A percentile compares a stretch with the other conserved stretches of the same genome.
These are phyloP conservation scores for Wallacemonas sp. DNA, from an alignment of 208 protist species.

Conservation along the genomic window DNA sequence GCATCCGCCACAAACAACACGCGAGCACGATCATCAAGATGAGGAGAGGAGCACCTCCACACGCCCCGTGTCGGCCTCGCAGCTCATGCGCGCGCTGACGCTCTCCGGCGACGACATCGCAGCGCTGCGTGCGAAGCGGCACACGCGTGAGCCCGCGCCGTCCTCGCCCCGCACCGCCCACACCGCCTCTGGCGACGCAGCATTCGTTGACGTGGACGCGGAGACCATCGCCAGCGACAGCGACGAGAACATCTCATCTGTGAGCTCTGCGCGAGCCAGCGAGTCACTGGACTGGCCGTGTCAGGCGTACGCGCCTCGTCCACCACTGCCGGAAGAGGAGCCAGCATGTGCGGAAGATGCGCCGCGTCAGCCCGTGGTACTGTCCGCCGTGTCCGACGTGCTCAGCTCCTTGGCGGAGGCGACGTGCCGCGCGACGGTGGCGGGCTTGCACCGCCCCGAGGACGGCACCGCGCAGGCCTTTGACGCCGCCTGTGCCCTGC, in stretches of 20 bases:
- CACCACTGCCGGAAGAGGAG: too few relatives aligned
- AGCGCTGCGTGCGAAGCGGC: constrained; percentile 12
- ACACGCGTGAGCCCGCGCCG: not conserved
- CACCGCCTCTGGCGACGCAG: not conserved
- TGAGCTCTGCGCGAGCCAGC: too few relatives aligned
- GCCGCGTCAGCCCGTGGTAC: too few relatives aligned
- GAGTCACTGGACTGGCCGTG: too few relatives aligned
- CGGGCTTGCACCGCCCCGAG: constrained; percentile 1
- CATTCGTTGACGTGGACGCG: constrained; percentile 6
- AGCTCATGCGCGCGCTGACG: constrained; percentile 10
- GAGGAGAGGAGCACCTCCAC: not conserved
- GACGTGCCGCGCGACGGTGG: not conserved
- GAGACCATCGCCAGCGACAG: too few relatives aligned
- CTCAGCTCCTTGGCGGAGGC: not conserved
- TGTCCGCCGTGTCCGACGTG: constrained; percentile 9
- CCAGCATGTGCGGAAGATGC: not conserved
- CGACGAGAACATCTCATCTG: too few relatives aligned
- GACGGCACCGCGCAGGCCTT: too few relatives aligned
- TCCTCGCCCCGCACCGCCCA: too few relatives aligned
- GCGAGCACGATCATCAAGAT: not conserved
- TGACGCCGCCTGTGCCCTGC: not conserved
- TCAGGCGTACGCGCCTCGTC: too few relatives aligned
- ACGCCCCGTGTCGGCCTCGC: constrained; percentile 3
- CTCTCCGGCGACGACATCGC: constrained; percentile 10
- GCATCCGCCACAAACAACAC: not conserved